phyloP scores from a whole-genome alignment of 495 filamentous ascomycete species.

The Massariosphaeria phaeospora region DNA sequence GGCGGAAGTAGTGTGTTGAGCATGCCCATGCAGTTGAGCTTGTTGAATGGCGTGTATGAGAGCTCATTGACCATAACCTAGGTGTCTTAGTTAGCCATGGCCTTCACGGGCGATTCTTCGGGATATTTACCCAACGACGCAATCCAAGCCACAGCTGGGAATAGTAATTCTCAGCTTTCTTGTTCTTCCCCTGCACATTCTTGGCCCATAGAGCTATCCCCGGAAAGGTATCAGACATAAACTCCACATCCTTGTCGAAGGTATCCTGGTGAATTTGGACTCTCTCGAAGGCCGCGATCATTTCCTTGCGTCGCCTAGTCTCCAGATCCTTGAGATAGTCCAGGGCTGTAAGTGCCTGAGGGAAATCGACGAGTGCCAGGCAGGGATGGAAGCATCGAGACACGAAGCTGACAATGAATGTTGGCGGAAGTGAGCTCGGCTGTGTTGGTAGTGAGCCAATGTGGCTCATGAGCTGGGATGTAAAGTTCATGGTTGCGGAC shows the following conservation, averaged over 20 bases:
- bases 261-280: slow-evolving; percentile 57
- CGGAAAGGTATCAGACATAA: slow-evolving; percentile 46
- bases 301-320: slow-evolving; percentile 58
- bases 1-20: slow-evolving; percentile 70
- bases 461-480: slow-evolving; percentile 57
- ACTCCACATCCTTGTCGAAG: slow-evolving; percentile 41
- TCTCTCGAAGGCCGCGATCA: slow-evolving; percentile 80
- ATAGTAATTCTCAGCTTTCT: slow-evolving; percentile 58
- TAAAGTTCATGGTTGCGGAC: slow-evolving; percentile 56
- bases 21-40: slow-evolving; percentile 67
- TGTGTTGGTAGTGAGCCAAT: slow-evolving; percentile 60
- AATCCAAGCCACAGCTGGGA: slow-evolving; percentile 62
- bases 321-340: slow-evolving; percentile 70
- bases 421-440: slow-evolving; percentile 60
- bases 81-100: slow-evolving; percentile 14
- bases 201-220: slow-evolving; percentile 53
- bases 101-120: neutral
- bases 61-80: slow-evolving; percentile 69
- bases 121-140: slow-evolving; percentile 61
- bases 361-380: slow-evolving; percentile 61
- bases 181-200: slow-evolving; percentile 50
- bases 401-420: slow-evolving; percentile 63
- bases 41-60: slow-evolving; percentile 58
- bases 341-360: slow-evolving; percentile 63
- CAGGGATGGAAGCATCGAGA: slow-evolving; percentile 56